Conservation (phyloP, 2,329 filamentous ascomycete species). For the Epicoccum sorghinum region DNA sequence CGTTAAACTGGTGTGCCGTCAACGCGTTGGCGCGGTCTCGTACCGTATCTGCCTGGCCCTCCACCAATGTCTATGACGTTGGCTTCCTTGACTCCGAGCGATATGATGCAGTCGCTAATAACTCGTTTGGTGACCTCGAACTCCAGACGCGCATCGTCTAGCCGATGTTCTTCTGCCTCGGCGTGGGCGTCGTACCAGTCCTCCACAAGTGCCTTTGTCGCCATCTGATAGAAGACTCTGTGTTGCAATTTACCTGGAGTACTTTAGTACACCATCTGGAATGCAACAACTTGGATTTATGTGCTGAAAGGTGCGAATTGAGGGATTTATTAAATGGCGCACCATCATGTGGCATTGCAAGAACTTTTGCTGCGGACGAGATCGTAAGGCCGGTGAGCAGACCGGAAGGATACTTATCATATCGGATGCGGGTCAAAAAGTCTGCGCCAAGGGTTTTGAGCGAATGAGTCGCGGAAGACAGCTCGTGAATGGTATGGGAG, state of each 20-base stretch:
- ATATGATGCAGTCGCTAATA: background rate
- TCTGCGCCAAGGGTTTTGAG: too few relatives aligned
- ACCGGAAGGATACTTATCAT: too few relatives aligned
- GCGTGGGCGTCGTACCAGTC: background rate
- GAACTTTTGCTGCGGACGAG: too few relatives aligned
- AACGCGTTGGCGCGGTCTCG: background rate
- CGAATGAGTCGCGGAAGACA: too few relatives aligned
- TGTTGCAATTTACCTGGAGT: background rate
- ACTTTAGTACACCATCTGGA: background rate
- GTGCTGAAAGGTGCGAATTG: background rate
- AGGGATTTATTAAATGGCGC: background rate
- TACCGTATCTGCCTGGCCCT: background rate
- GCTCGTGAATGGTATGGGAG: too few relatives aligned
- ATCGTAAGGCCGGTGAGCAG: too few relatives aligned
- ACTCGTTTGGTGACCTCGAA: background rate
- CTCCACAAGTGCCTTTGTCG: background rate
- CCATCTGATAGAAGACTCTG: background rate
- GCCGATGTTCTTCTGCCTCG: background rate
- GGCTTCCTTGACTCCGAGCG: background rate
- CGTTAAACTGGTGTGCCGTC: background rate
- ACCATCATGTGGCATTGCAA: too few relatives aligned
- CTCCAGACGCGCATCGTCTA: background rate
- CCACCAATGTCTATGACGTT: background rate
- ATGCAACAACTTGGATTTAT: background rate
- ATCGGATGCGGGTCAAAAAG: too few relatives aligned